phyloP scores from a whole-genome alignment of 1,284 basidiomycete genomes.

The Heterobasidion occidentale region DNA sequence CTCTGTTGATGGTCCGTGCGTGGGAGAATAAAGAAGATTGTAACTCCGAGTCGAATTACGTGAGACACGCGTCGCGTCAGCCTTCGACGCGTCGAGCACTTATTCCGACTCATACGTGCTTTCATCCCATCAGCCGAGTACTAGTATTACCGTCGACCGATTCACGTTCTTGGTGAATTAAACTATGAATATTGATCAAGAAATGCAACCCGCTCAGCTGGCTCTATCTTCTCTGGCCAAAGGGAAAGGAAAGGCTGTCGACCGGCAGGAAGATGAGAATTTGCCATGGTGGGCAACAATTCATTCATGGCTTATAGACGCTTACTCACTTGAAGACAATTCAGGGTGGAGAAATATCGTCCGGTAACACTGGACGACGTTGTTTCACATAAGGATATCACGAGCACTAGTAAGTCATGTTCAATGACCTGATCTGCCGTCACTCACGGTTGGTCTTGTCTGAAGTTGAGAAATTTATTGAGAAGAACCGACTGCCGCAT shows the following conservation, averaged over 20 bases:
- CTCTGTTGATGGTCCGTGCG: constrained; percentile 34
- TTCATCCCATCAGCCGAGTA: background rate
- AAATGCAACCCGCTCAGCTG: constrained; percentile 28
- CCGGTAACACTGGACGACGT: constrained; percentile 86
- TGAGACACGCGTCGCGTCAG: constrained; percentile 1
- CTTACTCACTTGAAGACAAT: constrained; percentile 1
- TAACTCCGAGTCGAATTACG: background rate
- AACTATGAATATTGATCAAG: constrained; percentile 51
- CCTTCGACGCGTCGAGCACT: constrained; percentile 4
- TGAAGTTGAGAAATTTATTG: constrained; percentile 92
- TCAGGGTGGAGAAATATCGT: constrained; percentile 94
- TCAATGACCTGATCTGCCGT: background rate
- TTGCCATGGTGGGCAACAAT: constrained; percentile 57
- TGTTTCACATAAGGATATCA: constrained; percentile 93
- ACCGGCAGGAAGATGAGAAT: constrained; percentile 47
- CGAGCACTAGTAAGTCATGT: constrained; percentile 68
- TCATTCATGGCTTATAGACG: constrained; percentile 3
- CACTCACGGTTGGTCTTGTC: constrained; percentile 1
- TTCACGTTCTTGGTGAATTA: too few species aligned
- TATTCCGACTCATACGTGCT: background rate
- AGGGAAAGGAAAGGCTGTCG: constrained; percentile 60
- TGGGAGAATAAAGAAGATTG: constrained; percentile 18
- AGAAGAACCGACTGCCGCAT: constrained; percentile 91
- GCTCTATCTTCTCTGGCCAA: constrained; percentile 27
- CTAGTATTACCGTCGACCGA: too few species aligned